Evolutionary conservation across 106 monocot genomes (phyloP).

Genomic region (Apostasia shenzhenica): DNA sequence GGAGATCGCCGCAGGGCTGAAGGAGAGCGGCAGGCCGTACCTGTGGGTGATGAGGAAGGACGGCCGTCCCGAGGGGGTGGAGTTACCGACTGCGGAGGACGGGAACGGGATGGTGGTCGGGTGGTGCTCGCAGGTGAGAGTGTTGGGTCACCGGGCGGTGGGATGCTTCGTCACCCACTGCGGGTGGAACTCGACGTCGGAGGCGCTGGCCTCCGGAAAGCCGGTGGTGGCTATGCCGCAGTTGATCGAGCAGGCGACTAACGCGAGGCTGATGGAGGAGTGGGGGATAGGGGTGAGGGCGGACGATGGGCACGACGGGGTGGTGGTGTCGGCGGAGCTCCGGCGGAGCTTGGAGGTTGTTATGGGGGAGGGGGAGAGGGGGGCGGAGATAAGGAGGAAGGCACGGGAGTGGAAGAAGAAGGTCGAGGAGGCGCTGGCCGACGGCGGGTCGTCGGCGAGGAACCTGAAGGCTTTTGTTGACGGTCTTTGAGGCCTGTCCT

Average conservation of each 20-base stretch:
- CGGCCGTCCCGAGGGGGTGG: constrained; percentile 13
- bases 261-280: constrained; percentile 23
- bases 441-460: constrained; percentile 22
- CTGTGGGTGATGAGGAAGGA: constrained; percentile 46
- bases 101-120: constrained; percentile 31
- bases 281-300: constrained; percentile 35
- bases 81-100: background rate
- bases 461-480: constrained; percentile 33
- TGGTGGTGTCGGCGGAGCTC: constrained; percentile 29
- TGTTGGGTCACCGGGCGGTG: constrained; percentile 30
- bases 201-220: constrained; percentile 25
- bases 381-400: constrained; percentile 13
- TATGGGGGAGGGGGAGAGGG: constrained; percentile 21
- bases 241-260: constrained; percentile 31
- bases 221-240: constrained; percentile 23
- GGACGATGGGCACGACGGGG: constrained; percentile 12
- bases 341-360: constrained; percentile 28
- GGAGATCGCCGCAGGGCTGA: constrained; percentile 34
- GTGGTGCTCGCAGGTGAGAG: constrained; percentile 39
- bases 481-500: too few relatives aligned
- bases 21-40: constrained; percentile 31
- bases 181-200: constrained; percentile 47
- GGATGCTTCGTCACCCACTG: constrained; percentile 60
- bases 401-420: constrained; percentile 25
- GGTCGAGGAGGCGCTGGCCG: background rate